Conservation (phyloP, 1,139 yeast genomes). For the Geotrichum restrictum region DNA sequence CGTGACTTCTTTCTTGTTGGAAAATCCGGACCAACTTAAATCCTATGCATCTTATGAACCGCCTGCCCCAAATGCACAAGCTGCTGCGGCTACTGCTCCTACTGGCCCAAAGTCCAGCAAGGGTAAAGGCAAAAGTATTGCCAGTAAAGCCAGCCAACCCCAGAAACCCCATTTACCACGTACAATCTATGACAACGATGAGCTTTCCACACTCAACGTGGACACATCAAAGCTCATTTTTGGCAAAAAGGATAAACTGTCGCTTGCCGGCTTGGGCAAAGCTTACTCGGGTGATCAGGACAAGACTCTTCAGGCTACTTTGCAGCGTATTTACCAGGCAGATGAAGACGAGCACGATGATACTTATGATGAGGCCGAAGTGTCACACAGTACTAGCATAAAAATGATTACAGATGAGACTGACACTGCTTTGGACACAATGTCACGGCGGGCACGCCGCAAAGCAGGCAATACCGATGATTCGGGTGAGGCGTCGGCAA, state of each 20-base stretch:
- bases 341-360: constrained; percentile 83
- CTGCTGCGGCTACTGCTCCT: constrained; percentile 9
- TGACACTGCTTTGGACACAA: constrained; percentile 20
- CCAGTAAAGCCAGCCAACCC: constrained; percentile 23
- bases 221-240: constrained; percentile 24
- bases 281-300: constrained; percentile 30
- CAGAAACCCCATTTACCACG: constrained; percentile 11
- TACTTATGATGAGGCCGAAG: constrained; percentile 73
- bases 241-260: constrained; percentile 35
- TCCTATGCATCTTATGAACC: constrained; percentile 25
- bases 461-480: constrained; percentile 6
- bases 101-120: constrained; percentile 6
- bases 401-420: constrained; percentile 33
- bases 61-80: neutral
- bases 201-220: constrained; percentile 34
- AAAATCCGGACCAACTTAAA: constrained; percentile 49
- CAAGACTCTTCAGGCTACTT: constrained; percentile 59
- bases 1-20: constrained; percentile 59
- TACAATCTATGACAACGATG: constrained; percentile 38
- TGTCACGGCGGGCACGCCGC: constrained; percentile 15
- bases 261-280: constrained; percentile 10
- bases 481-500: constrained; percentile 30
- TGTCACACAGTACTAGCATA: constrained; percentile 32
- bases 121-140: constrained; percentile 18
- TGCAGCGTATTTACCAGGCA: constrained; percentile 60